phyloP scores from a whole-genome alignment of 192 early-diverging fungal species.

The Backusella parvicylindrica region DNA sequence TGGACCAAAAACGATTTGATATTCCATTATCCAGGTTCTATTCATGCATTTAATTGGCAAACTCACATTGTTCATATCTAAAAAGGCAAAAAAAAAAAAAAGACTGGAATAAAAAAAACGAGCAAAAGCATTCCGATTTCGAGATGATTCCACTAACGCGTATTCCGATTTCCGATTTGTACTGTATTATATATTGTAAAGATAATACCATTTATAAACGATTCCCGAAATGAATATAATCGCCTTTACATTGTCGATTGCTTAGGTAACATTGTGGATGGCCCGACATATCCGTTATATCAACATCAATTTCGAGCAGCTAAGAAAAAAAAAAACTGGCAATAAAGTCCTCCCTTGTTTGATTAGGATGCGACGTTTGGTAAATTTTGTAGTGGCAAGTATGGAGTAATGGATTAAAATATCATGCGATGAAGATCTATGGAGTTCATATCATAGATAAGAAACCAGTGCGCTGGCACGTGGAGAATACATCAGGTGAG shows the following conservation, averaged over 20 bases:
- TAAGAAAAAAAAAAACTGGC: constrained; percentile 63
- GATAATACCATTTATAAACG: constrained; percentile 67
- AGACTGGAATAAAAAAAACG: too few species aligned
- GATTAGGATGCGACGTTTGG: constrained; percentile 80
- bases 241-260: constrained; percentile 68
- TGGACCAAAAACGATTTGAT: too few species aligned
- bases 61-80: too few species aligned
- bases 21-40: too few species aligned
- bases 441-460: constrained; percentile 65
- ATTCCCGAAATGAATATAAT: constrained; percentile 64
- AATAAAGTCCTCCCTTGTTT: constrained; percentile 60
- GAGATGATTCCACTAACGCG: too few species aligned
- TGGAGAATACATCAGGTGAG: constrained; percentile 70
- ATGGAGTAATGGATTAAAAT: constrained; percentile 61
- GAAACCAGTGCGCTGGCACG: constrained; percentile 68
- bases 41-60: too few species aligned
- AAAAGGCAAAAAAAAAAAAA: background rate
- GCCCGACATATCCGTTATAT: constrained; percentile 62
- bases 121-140: too few species aligned
- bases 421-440: constrained; percentile 75
- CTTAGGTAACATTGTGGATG: constrained; percentile 71
- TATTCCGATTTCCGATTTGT: too few species aligned
- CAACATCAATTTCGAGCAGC: constrained; percentile 50
- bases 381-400: constrained; percentile 49
- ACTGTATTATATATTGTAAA: constrained; percentile 40